Conservation (phyloP, 2,329 filamentous ascomycete genomes). For the Aspergillus flavus region DNA sequence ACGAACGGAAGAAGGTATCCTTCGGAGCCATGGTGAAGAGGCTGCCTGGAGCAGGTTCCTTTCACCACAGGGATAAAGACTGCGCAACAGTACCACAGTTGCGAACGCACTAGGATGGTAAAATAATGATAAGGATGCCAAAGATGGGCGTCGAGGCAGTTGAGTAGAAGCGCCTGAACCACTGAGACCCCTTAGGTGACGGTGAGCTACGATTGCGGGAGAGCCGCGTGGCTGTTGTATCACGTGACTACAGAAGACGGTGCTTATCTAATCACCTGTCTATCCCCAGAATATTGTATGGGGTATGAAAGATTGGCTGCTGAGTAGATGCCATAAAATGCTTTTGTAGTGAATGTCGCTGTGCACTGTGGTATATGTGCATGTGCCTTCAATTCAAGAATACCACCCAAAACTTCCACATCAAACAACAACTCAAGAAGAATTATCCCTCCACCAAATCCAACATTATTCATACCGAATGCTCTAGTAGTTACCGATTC, state of each 20-base stretch:
- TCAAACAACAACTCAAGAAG: neutral
- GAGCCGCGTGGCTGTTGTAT: constrained; percentile 19
- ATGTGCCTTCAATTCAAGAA: neutral
- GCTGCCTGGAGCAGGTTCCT: constrained; percentile 27
- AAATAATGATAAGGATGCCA: constrained; percentile 2
- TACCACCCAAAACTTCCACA: neutral
- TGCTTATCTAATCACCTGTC: neutral
- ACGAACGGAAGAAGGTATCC: constrained; percentile 98
- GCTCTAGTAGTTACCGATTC: neutral
- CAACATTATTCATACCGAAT: neutral
- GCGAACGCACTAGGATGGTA: neutral
- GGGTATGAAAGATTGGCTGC: too few species aligned
- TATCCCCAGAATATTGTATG: too few species aligned
- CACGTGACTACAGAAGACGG: constrained; percentile 19
- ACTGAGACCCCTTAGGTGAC: constrained; percentile 2
- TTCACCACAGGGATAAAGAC: constrained; percentile 21
- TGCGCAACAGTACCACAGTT: constrained; percentile 8
- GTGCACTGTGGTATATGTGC: constrained; percentile 1
- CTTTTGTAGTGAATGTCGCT: neutral
- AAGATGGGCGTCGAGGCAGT: constrained; percentile 3
- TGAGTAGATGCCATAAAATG: neutral
- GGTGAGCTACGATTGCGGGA: constrained; percentile 6
- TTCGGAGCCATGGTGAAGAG: constrained; percentile 61
- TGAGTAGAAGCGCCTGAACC: neutral
- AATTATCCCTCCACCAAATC: neutral